phyloP scores from a whole-genome alignment of 2,329 filamentous ascomycete genomes.

The Pseudopyricularia cyperi region DNA sequence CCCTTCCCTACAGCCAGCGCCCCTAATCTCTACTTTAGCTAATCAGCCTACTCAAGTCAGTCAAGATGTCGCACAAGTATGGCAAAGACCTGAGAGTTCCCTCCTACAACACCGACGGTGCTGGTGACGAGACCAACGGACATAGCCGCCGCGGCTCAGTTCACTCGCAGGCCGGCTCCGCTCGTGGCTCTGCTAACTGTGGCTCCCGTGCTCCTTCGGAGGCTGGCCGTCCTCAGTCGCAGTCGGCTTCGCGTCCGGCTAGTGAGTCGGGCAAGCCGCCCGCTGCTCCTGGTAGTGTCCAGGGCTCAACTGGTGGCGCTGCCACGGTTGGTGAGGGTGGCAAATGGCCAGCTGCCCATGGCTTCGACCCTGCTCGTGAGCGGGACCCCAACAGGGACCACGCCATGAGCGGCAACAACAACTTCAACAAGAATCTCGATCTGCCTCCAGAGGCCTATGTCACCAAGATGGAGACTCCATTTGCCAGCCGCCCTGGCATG shows the following conservation, averaged over 20 bases:
- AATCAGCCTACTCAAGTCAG: background rate
- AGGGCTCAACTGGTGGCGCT: background rate
- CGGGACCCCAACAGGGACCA: constrained; percentile 15
- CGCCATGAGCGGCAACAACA: constrained; percentile 19
- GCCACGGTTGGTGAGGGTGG: background rate
- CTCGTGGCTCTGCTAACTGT: background rate
- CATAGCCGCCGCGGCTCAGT: background rate
- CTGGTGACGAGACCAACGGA: background rate
- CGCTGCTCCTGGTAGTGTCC: background rate
- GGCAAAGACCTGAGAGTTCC: constrained; percentile 1
- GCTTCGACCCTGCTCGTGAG: constrained; percentile 28
- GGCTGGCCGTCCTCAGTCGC: background rate
- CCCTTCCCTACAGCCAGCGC: background rate
- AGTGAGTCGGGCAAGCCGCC: constrained; percentile 1
- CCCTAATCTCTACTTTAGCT: background rate
- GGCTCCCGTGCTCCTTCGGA: background rate
- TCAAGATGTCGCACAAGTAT: background rate
- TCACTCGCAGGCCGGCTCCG: background rate
- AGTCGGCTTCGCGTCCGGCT: background rate
- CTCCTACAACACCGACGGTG: constrained; percentile 1
- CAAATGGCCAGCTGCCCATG: constrained; percentile 12
- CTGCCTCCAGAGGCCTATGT: constrained; percentile 43
- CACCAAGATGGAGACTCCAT: constrained; percentile 14
- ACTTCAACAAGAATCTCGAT: constrained; percentile 24
- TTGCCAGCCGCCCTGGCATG: constrained; percentile 36